Evolutionary conservation across 805 yeast genomes (phyloP).

Genomic region (Candida sonorensis): DNA sequence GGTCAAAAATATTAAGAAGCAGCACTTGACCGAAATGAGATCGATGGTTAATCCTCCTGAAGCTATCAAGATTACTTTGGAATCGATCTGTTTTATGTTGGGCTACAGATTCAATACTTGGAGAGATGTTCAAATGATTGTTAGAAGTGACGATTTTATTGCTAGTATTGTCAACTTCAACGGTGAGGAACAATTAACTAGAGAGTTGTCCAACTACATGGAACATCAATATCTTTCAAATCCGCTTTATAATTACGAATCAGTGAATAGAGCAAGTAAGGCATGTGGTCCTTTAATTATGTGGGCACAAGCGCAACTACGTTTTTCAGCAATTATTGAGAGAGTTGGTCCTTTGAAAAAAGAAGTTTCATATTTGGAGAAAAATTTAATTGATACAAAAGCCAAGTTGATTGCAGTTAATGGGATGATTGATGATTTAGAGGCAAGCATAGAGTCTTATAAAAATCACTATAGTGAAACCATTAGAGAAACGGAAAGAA

Average conservation of each 20-base stretch:
- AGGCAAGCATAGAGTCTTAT: conserved; percentile 58
- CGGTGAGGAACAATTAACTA: conserved; percentile 49
- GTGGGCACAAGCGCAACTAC: conserved; percentile 89
- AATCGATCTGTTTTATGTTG: conserved; percentile 77
- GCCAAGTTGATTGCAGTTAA: conserved; percentile 70
- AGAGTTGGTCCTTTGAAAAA: conserved; percentile 65
- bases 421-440: conserved; percentile 74
- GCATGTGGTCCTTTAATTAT: conserved; percentile 89
- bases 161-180: conserved; percentile 72
- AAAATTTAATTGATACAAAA: conserved; percentile 51
- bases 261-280: conserved; percentile 83
- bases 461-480: conserved; percentile 62
- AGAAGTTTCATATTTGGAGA: conserved; percentile 58
- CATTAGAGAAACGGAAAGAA: conserved; percentile 73
- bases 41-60: conserved; percentile 90
- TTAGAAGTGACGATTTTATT: conserved; percentile 83
- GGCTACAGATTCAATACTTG: conserved; percentile 64
- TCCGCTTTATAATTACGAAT: conserved; percentile 59
- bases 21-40: conserved; percentile 81
- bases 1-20: conserved; percentile 89
- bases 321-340: conserved; percentile 64
- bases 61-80: conserved; percentile 77
- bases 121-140: conserved; percentile 78
- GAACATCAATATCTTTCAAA: conserved; percentile 52
- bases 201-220: conserved; percentile 48